Percentiles rank a stretch among this genome's conserved stretches.
Conservation (phyloP, 108 stramenopile genomes). For the Pseudonitzschia pungens region DNA sequence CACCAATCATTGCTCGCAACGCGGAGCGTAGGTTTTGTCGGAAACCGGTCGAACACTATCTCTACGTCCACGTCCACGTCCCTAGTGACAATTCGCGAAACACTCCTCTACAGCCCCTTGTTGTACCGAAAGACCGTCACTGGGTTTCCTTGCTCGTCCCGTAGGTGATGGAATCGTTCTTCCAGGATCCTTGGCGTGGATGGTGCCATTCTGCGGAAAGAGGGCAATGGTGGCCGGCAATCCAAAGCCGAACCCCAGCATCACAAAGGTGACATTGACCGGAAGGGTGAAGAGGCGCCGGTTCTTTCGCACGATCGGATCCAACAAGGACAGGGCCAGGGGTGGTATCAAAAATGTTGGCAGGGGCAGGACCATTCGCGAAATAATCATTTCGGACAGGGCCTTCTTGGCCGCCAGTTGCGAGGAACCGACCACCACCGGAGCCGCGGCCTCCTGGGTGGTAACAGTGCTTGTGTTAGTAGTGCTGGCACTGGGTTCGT, state of each 20-base stretch:
- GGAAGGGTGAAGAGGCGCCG: slow-evolving; percentile 23
- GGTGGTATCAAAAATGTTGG: background rate
- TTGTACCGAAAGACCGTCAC: slow-evolving; percentile 66
- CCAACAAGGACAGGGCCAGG: background rate
- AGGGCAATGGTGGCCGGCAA: slow-evolving; percentile 78
- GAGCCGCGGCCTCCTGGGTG: background rate
- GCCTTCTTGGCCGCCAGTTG: slow-evolving; percentile 8
- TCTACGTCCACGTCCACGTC: too few species aligned
- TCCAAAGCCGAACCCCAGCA: slow-evolving; percentile 78
- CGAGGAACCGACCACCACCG: background rate
- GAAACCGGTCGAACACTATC: too few species aligned
- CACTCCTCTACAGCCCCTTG: slow-evolving; percentile 52
- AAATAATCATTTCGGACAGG: slow-evolving; percentile 3
- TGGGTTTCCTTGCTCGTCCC: slow-evolving; percentile 35
- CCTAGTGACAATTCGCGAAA: too few species aligned
- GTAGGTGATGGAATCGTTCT: slow-evolving; percentile 46
- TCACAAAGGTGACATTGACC: slow-evolving; percentile 68
- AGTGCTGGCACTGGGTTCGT: background rate
- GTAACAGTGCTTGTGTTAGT: background rate
- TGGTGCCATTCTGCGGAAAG: slow-evolving; percentile 79
- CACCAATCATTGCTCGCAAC: too few species aligned
- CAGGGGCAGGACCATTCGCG: slow-evolving; percentile 4
- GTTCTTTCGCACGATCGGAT: background rate
- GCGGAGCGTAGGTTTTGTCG: too few species aligned
- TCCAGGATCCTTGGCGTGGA: slow-evolving; percentile 67